Evolutionary conservation across 305 asterid species (phyloP), one percentile per base, ranked within the genome.

Genomic region (Fraxinus dipetala): DNA sequence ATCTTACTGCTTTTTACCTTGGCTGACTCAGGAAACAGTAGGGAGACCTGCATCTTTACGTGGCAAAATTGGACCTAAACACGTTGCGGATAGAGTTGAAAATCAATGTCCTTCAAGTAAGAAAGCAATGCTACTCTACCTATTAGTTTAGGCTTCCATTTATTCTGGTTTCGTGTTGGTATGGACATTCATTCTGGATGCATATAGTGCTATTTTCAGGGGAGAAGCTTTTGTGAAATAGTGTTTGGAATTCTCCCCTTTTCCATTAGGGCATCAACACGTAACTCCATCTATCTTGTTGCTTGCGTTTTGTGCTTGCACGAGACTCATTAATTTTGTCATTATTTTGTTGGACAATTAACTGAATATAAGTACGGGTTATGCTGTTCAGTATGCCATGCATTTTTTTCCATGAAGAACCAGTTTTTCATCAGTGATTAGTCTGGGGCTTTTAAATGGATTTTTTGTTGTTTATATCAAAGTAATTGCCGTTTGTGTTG

Each of bases 71-170:
- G 87, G 85, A 89, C 85, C 81, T 24, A 74, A 45, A 73, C 87
- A 79, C 80, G 34, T 61, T 75, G 93, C 54, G 24, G 83, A 87
- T 69, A 80, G 78, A 78, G 88, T 81, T 75, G 87, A 84, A 51
- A 77, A 81, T 72, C 83, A 32, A 79, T 78, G 77, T 80, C 81
- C 86, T 80, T 80, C 92, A 86, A 86, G 98, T 94, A 88, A 89
- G 95, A 87, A 35, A 61, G 75, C 8, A 5, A 26, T 67, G 79
- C 79, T 77, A 76, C 80, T 81, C 80, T 81, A 75, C 34, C 76
- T 13, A 35, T 72, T 79, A 59, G 79, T 75, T 24, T 32, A 67
- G 76, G 59, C 81, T 86, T 81, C 35, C 65, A 54, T 75, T 48
- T 70, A n/a, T 65, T 32, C 61, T 38, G 72, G 26, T 72, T 78